phyloP scores from a whole-genome alignment of 345 rosid species.

The Cardiospermum halicacabum region DNA sequence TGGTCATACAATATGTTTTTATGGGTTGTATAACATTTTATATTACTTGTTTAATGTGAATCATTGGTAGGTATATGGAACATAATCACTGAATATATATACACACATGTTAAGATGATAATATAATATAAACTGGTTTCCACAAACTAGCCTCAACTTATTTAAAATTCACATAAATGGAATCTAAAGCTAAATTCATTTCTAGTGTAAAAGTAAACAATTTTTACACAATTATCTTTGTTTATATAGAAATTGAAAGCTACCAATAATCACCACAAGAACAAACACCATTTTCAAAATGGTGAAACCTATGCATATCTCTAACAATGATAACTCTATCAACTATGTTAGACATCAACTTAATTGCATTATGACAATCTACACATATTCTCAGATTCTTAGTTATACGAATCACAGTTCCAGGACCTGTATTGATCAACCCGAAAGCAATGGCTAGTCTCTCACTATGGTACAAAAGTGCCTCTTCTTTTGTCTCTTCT shows the following conservation, averaged over 20 bases:
- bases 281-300: background rate
- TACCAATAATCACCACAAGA: conserved; percentile 1
- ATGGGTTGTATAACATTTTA: too few species aligned
- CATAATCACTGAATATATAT: too few species aligned
- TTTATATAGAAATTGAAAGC: background rate
- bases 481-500: background rate
- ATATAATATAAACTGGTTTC: too few species aligned
- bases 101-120: too few species aligned
- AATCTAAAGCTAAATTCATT: too few species aligned
- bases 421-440: background rate
- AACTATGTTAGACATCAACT: background rate
- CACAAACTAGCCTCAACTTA: too few species aligned
- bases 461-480: background rate
- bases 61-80: too few species aligned
- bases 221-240: too few species aligned
- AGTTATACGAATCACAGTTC: background rate
- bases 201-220: too few species aligned
- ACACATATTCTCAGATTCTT: background rate
- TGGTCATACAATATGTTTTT: too few species aligned
- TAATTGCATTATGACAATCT: background rate
- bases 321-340: background rate
- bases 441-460: conserved; percentile 2
- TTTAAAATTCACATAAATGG: too few species aligned
- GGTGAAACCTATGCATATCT: conserved; percentile 4
- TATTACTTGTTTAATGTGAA: too few species aligned